A percentile compares a stretch with the other conserved stretches of the same genome.
phyloP scores from a whole-genome alignment of 441 rosid genomes.

The Hura crepitans region DNA sequence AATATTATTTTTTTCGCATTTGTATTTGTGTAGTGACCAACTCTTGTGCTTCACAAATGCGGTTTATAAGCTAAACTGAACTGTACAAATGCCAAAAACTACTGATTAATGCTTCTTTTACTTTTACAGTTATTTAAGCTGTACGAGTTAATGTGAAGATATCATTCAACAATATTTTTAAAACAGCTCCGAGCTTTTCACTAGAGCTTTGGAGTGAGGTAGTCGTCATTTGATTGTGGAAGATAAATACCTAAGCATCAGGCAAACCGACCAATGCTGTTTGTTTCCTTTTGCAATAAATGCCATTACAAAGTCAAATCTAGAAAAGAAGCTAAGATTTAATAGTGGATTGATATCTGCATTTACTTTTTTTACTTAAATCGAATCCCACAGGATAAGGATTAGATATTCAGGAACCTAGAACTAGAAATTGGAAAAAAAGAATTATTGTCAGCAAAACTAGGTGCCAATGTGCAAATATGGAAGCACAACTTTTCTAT shows the following conservation, averaged over 20 bases:
- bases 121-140: conserved; percentile 7
- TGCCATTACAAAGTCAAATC: conserved; percentile 21
- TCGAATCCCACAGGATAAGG: conserved; percentile 21
- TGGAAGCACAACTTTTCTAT: conserved; percentile 29
- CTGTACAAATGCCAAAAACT: neutral
- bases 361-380: conserved; percentile 20
- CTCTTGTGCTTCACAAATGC: neutral
- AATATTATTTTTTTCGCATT: neutral
- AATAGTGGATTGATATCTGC: conserved; percentile 19
- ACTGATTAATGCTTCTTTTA: neutral
- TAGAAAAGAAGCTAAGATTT: conserved; percentile 25
- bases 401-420: neutral
- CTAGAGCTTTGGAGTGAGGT: conserved; percentile 13
- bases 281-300: conserved; percentile 22
- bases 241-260: conserved; percentile 13
- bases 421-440: conserved; percentile 24
- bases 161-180: conserved; percentile 4
- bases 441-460: conserved; percentile 20
- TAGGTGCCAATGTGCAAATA: conserved; percentile 20
- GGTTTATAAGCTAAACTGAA: neutral
- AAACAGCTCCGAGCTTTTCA: conserved; percentile 11
- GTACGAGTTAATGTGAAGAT: neutral
- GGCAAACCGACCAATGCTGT: conserved; percentile 12
- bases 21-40: neutral
- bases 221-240: conserved; percentile 16